These are phyloP conservation scores for Fonsecaea pugnacius DNA, from an alignment of 2,329 filamentous ascomycete species.

Conservation along the genomic window DNA sequence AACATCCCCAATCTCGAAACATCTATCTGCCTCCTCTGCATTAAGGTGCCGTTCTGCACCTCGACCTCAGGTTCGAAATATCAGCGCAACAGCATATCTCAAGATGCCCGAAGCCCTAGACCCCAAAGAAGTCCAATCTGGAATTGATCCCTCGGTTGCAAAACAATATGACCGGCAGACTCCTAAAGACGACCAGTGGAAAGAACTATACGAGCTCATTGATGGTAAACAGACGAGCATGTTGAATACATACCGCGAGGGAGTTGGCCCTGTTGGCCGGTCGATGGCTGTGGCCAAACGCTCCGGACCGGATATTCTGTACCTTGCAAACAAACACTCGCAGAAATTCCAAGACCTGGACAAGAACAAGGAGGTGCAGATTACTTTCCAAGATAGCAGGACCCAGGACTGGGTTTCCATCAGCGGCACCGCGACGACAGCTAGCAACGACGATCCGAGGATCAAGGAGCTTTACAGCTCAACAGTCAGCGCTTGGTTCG, in stretches of 20 bases:
- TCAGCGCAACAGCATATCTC: constrained; percentile 27
- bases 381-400: constrained; percentile 54
- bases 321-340: constrained; percentile 54
- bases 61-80: not conserved
- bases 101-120: constrained; percentile 47
- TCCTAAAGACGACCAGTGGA: constrained; percentile 51
- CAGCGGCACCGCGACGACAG: constrained; percentile 49
- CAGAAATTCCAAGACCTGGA: constrained; percentile 54
- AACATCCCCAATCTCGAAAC: not conserved
- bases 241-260: constrained; percentile 30
- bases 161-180: constrained; percentile 55
- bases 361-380: constrained; percentile 48
- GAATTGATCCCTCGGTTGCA: constrained; percentile 53
- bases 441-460: constrained; percentile 51
- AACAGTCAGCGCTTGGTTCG: constrained; percentile 53
- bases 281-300: constrained; percentile 54
- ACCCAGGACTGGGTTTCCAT: constrained; percentile 56
- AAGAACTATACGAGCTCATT: constrained; percentile 54
- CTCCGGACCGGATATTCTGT: constrained; percentile 56
- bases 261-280: constrained; percentile 42
- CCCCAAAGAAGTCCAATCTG: constrained; percentile 47
- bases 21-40: not conserved
- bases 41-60: not conserved
- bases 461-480: constrained; percentile 55
- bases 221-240: constrained; percentile 52